Evolutionary conservation across 179 eudicot genomes (phyloP), one percentile per base, ranked within the genome.

Genomic region (Amaranthus tricolor): DNA sequence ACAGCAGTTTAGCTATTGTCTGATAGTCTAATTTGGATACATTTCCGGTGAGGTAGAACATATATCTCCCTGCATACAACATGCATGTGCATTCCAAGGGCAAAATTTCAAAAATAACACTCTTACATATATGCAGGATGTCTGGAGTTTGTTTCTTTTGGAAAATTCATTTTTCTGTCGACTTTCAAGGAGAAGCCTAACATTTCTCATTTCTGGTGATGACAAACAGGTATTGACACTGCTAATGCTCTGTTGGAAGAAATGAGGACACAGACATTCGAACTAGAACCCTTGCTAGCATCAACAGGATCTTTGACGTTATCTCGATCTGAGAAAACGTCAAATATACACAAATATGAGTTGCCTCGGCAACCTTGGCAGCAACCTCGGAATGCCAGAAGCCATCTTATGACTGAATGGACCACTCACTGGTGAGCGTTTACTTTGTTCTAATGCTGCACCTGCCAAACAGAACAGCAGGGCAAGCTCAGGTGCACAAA

Each of bases 331-430:
- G 89, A 86, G 67, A 77, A 84, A 24, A 84, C 74, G 54, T 78
- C 94, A 44, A 76, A 81, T 59, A 84, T 88, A 44, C 87, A 81
- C 74, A 89, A 87, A 62, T 88, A 85, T 43, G 91, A 91, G 66
- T 74, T 88, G 58, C 89, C 88, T 21, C 76, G 86, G 68, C 90
- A 88, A 66, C 70, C 87, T 88, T 43, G 83, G 86, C 70, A 86
- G 86, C 79, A 90, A 88, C 64, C 69, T 85, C 45, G 82, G 89
- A 24, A 80, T 82, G 75, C 86, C 90, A 43, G 89, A 88, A 80
- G 87, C 92, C 66, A 88, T 92, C 88, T 86, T 89, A 90, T 92
- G 96, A 90, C 88, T 87, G 59, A 74, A 87, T 74, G 82, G 75
- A 76, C 73, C 71, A 11, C 12, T 68, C 16, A 68, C 77, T 43